Percentiles rank a stretch among this genome's conserved stretches.
phyloP scores from a whole-genome alignment of 192 early-diverging fungal species.

The Cetraspora pellucida region DNA sequence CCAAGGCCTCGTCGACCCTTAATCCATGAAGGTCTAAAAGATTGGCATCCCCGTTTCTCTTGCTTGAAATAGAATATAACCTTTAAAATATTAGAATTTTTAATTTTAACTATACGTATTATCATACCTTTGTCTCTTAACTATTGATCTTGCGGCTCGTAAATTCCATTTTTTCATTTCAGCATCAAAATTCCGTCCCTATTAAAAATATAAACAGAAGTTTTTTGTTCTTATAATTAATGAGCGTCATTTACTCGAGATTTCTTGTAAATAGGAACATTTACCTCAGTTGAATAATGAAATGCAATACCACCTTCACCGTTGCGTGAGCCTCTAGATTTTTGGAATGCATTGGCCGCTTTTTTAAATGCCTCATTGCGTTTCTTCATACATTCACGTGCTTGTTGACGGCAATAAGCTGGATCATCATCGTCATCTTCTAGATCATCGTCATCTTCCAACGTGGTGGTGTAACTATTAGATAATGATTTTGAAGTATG shows the following conservation, averaged over 20 bases:
- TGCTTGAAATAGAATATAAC: conserved; percentile 19
- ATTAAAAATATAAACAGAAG: neutral
- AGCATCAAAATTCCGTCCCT: conserved; percentile 43
- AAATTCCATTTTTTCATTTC: conserved; percentile 57
- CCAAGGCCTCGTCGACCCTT: conserved; percentile 61
- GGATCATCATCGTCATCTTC: conserved; percentile 55
- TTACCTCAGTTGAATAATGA: conserved; percentile 56
- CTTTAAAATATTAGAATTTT: neutral
- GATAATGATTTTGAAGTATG: conserved; percentile 25
- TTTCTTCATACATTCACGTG: conserved; percentile 38
- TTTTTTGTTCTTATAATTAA: no score
- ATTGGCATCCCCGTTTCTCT: conserved; percentile 51
- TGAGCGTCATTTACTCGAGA: neutral
- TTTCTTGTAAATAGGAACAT: neutral
- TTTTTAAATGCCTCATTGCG: conserved; percentile 56
- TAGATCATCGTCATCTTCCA: conserved; percentile 36
- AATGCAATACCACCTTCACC: conserved; percentile 54
- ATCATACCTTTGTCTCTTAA: conserved; percentile 37
- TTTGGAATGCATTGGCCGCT: conserved; percentile 46
- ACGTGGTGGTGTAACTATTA: conserved; percentile 12
- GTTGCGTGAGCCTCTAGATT: conserved; percentile 41
- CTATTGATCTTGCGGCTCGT: conserved; percentile 55
- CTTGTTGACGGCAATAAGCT: conserved; percentile 47
- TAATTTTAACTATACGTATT: no score
- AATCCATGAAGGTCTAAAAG: conserved; percentile 73